These are phyloP conservation scores for Epichloe uncinata DNA, from an alignment of 2,329 filamentous ascomycete genomes.

Conservation along the genomic window DNA sequence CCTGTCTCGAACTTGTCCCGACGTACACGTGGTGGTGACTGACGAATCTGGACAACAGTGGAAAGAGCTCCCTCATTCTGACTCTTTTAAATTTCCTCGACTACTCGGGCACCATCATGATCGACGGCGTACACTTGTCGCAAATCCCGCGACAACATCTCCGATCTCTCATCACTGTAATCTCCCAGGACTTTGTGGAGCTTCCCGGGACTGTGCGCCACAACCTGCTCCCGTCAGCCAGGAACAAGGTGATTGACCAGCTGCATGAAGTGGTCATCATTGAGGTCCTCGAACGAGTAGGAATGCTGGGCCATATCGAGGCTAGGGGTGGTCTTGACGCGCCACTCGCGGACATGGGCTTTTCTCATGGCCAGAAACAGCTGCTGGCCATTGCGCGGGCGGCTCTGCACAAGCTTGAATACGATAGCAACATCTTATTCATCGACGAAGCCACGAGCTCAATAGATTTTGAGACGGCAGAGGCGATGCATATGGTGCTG, in stretches of 20 bases:
- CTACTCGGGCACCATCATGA: neutral
- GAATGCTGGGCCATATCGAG: slow-evolving; percentile 5
- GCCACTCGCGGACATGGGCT: slow-evolving; percentile 4
- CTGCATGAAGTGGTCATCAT: neutral
- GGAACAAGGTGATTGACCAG: neutral
- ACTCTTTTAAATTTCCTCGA: neutral
- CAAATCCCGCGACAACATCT: slow-evolving; percentile 11
- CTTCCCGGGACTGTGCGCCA: slow-evolving; percentile 9
- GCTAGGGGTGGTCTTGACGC: slow-evolving; percentile 6
- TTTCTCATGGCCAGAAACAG: slow-evolving; percentile 10
- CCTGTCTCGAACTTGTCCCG: no score
- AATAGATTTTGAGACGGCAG: neutral
- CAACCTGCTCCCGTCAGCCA: neutral
- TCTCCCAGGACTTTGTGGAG: slow-evolving; percentile 17
- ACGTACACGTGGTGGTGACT: neutral
- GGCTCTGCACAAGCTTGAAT: neutral
- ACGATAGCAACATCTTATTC: neutral
- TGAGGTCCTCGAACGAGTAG: slow-evolving; percentile 5
- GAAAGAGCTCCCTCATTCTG: slow-evolving; percentile 9
- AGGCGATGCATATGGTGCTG: slow-evolving; percentile 1
- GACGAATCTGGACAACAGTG: slow-evolving; percentile 7
- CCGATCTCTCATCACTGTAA: slow-evolving; percentile 16
- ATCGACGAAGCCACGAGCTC: neutral
- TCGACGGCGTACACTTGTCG: slow-evolving; percentile 18
- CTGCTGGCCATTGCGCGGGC: slow-evolving; percentile 8